These are phyloP conservation scores for Silene conica DNA, from an alignment of 148 eudicot genomes.

Conservation along the genomic window DNA sequence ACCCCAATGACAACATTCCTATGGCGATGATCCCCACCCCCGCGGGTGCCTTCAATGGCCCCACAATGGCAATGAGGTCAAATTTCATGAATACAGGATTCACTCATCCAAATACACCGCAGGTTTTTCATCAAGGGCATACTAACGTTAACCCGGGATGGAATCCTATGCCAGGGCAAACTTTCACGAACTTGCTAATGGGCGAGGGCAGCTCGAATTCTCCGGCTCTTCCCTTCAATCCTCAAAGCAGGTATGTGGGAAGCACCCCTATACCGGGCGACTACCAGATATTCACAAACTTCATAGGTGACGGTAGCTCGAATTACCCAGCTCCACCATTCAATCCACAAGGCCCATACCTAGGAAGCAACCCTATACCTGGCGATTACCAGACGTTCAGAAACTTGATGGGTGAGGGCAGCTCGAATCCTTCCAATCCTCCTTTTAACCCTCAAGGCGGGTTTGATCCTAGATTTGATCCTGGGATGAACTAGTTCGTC, in stretches of 20 bases:
- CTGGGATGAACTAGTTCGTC: neutral
- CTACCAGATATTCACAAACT: neutral
- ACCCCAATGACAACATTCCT: conserved; percentile 4
- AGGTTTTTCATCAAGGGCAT: neutral
- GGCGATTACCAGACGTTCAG: neutral
- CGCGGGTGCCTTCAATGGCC: neutral
- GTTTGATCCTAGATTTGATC: conserved; percentile 8
- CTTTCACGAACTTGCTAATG: neutral
- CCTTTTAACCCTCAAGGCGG: conserved; percentile 5
- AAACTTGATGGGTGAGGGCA: neutral
- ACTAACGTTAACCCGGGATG: neutral
- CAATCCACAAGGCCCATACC: neutral
- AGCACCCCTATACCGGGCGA: neutral
- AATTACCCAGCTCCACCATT: neutral
- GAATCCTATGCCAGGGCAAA: neutral
- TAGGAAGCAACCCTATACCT: neutral
- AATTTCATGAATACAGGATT: neutral
- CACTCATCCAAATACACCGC: neutral
- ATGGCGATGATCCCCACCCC: conserved; percentile 17
- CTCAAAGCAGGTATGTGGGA: neutral
- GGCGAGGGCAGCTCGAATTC: neutral
- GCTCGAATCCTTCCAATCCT: neutral
- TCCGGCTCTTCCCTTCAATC: neutral
- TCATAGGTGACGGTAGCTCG: neutral
- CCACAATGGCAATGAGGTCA: neutral